Percentiles rank a stretch among this genome's conserved stretches.
Conservation (phyloP, 257 asterid genomes). For the Nicotiana noctiflora region DNA sequence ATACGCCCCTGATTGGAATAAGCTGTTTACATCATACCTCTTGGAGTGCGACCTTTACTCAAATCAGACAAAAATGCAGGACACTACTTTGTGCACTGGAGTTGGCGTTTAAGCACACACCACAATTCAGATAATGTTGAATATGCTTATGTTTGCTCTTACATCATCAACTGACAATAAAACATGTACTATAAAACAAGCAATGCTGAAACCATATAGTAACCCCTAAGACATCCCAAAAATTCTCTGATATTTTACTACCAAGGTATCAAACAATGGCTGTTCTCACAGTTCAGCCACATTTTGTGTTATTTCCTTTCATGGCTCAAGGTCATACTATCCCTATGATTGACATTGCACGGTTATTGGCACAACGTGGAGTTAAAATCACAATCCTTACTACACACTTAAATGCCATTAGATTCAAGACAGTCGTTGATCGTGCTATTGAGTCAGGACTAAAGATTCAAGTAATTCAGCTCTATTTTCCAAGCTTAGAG, state of each 20-base stretch:
- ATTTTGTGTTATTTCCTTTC: constrained; percentile 21
- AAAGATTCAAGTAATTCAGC: constrained; percentile 5
- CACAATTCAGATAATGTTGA: too few species aligned
- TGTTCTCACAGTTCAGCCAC: constrained; percentile 6
- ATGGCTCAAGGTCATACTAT: constrained; percentile 27
- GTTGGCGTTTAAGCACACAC: too few species aligned
- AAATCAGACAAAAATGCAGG: too few species aligned
- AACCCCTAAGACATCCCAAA: neutral
- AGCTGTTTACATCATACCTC: too few species aligned
- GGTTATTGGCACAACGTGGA: constrained; percentile 7
- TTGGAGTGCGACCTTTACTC: too few species aligned
- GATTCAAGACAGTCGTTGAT: neutral
- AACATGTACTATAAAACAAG: neutral
- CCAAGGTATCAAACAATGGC: neutral
- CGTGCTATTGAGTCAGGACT: constrained; percentile 10
- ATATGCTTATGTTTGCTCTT: neutral
- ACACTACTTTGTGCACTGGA: too few species aligned
- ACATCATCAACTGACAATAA: neutral
- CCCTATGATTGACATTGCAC: constrained; percentile 22
- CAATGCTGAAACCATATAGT: neutral
- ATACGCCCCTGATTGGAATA: too few species aligned
- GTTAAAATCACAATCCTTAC: constrained; percentile 10
- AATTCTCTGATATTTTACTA: neutral
- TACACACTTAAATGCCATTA: constrained; percentile 16
- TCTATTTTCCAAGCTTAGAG: constrained; percentile 20